Evolutionary conservation across 2,329 filamentous ascomycete genomes (phyloP), one percentile per base, ranked within the genome.

Genomic region (Drechslerella coelobrocha): DNA sequence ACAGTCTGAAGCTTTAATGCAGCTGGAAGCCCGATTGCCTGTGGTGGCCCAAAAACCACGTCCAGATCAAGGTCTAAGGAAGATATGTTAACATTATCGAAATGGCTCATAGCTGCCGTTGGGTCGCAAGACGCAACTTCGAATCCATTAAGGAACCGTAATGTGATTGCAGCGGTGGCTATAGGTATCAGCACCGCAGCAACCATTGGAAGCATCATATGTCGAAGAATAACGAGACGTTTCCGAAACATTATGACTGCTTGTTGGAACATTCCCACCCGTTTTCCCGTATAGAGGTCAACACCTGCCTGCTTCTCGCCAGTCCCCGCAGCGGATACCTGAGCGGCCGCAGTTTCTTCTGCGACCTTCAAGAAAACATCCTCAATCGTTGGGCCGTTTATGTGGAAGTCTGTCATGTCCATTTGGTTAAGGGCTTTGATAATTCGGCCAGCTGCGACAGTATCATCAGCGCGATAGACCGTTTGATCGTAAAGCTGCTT

Each of bases 331-430:
- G 72, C 73, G n/a, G 59, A 72, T 50, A 68, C 68, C 50, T 51
- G 50, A 2, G 72, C 48, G 4, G 57, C 71, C 26, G 62, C 62
- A 10, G 91, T 84, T 77, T 96, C 92, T 76, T 93, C 90, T 0
- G 92, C 91, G 39, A 96, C 83, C 73, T 90, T 88, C 23, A 97
- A 80, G 78, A 97, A 97, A 0, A 96, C 92, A 74, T 96, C 92
- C 77, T 97, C 93, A 41, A 97, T 92, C 0, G 91, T 95, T 0
- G 92, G 93, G 0, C 91, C 91, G 14, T 89, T 89, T 74, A 96
- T 89, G 65, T 92, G 88, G 77, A 96, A 96, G 65, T 95, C 89
- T 14, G 83, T 82, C 41, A 95, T 83, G 0, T 86, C 86, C 1
- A 83, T 81, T 0, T 82, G 79, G 77, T 96, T 89, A 0, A 97